A percentile compares a stretch with the other conserved stretches of the same genome.
phyloP scores from a whole-genome alignment of 352 stramenopile genomes.

The Phytophthora vignae region DNA sequence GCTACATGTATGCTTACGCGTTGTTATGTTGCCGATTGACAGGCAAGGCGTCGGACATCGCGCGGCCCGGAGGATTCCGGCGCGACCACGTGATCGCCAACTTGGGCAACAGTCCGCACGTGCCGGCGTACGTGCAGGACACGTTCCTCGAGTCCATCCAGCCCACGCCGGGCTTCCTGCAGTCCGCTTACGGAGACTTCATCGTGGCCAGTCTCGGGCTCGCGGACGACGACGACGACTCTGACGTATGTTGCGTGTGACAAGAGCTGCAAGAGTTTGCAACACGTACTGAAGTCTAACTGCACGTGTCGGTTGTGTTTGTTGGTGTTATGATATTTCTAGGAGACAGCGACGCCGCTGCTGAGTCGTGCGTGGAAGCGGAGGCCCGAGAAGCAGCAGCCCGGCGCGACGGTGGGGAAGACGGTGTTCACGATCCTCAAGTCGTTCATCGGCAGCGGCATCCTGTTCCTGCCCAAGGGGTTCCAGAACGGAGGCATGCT shows the following conservation, averaged over 20 bases:
- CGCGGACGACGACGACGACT: slow-evolving; percentile 50
- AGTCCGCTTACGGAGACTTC: slow-evolving; percentile 64
- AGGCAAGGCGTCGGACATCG: slow-evolving; percentile 66
- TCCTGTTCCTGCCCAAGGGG: slow-evolving; percentile 73
- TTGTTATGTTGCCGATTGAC: not conserved
- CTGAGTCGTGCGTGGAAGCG: slow-evolving; percentile 42
- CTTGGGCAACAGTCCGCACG: slow-evolving; percentile 39
- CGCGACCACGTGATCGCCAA: slow-evolving; percentile 62
- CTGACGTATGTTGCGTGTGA: slow-evolving; percentile 37
- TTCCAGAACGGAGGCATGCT: slow-evolving; percentile 77
- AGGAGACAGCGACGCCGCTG: slow-evolving; percentile 53
- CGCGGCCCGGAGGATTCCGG: slow-evolving; percentile 60
- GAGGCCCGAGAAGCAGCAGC: slow-evolving; percentile 28
- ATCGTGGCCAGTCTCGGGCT: slow-evolving; percentile 62
- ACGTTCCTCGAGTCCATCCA: slow-evolving; percentile 62
- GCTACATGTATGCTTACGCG: not conserved
- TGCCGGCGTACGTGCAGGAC: slow-evolving; percentile 53
- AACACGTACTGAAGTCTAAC: not conserved
- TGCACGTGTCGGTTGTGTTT: not conserved
- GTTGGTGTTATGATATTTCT: not conserved
- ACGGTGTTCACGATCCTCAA: slow-evolving; percentile 80
- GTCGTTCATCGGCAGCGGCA: slow-evolving; percentile 74
- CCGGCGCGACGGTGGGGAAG: slow-evolving; percentile 53
- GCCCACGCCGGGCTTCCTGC: slow-evolving; percentile 42
- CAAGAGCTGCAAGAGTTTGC: slow-evolving; percentile 12